Evolutionary conservation across 2,329 filamentous ascomycete species (phyloP).

Genomic region (Graphiopsis chlorocephala): DNA sequence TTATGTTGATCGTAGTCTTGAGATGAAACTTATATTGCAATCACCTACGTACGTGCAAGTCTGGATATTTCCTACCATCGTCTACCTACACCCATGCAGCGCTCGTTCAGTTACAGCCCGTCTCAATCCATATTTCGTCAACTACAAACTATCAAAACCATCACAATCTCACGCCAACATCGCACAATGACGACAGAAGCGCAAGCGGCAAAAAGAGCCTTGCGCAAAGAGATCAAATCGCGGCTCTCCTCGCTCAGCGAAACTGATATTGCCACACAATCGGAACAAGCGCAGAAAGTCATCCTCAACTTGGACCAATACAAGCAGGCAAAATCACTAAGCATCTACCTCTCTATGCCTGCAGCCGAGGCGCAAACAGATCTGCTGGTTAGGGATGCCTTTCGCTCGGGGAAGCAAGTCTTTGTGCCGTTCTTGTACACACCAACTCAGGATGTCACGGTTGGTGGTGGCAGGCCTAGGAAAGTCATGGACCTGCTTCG

Average conservation of each 20-base stretch:
- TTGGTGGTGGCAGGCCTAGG: slow-evolving; percentile 38
- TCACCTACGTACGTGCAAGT: neutral
- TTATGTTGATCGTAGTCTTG: neutral
- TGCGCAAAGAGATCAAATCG: slow-evolving; percentile 68
- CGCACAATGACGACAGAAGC: slow-evolving; percentile 13
- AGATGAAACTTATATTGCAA: neutral
- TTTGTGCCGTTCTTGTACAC: slow-evolving; percentile 88
- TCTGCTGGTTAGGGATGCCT: slow-evolving; percentile 75
- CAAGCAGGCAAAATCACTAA: slow-evolving; percentile 68
- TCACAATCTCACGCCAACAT: neutral
- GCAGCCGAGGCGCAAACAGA: slow-evolving; percentile 80
- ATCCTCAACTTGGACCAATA: slow-evolving; percentile 72
- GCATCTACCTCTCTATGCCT: slow-evolving; percentile 93
- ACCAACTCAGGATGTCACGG: slow-evolving; percentile 27
- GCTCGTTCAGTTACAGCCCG: neutral
- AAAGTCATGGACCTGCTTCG: slow-evolving; percentile 94
- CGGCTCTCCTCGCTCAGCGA: slow-evolving; percentile 60
- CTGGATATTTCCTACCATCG: neutral
- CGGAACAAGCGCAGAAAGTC: slow-evolving; percentile 64
- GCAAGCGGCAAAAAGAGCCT: slow-evolving; percentile 65
- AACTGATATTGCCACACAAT: slow-evolving; percentile 66
- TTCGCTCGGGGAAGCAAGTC: slow-evolving; percentile 74
- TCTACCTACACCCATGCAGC: neutral
- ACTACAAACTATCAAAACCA: neutral
- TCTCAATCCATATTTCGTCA: neutral